phyloP scores from a whole-genome alignment of 2,329 filamentous ascomycete genomes.

The Pyricularia pennisetigena region DNA sequence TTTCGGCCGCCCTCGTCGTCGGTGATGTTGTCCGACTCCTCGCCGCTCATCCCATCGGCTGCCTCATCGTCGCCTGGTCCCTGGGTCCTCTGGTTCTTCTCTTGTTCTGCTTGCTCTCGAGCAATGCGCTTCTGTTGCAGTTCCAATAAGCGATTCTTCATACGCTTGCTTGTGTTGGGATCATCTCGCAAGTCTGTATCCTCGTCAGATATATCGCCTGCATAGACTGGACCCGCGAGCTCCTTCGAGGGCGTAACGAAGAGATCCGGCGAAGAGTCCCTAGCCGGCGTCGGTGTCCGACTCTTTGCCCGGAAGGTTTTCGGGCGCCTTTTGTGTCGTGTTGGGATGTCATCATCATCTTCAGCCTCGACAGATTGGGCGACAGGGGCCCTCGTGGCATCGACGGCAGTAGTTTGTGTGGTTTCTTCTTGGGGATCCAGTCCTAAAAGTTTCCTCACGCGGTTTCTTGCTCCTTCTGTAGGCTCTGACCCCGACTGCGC shows the following conservation, averaged over 20 bases:
- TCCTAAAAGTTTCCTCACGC: slow-evolving; percentile 30
- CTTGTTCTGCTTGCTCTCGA: slow-evolving; percentile 47
- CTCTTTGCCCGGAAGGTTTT: slow-evolving; percentile 14
- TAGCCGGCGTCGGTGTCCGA: slow-evolving; percentile 15
- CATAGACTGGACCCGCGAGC: background rate
- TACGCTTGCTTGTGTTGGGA: slow-evolving; percentile 43
- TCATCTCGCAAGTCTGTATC: slow-evolving; percentile 37
- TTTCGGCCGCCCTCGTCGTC: slow-evolving; percentile 54
- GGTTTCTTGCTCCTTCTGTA: slow-evolving; percentile 26
- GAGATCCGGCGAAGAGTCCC: slow-evolving; percentile 36
- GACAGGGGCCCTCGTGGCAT: background rate
- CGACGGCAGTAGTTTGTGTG: slow-evolving; percentile 8
- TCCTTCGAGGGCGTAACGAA: slow-evolving; percentile 43
- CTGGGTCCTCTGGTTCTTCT: slow-evolving; percentile 22
- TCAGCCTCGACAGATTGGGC: slow-evolving; percentile 4
- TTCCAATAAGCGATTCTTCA: slow-evolving; percentile 62
- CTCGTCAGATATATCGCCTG: slow-evolving; percentile 22
- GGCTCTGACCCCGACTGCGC: slow-evolving; percentile 12
- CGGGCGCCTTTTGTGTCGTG: slow-evolving; percentile 14
- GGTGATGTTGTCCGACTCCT: slow-evolving; percentile 41
- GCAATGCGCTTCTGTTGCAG: slow-evolving; percentile 64
- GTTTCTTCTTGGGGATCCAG: slow-evolving; percentile 14
- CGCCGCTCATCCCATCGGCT: slow-evolving; percentile 29
- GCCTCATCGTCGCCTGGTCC: slow-evolving; percentile 29
- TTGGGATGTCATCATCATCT: slow-evolving; percentile 16